These are phyloP conservation scores for Zymoseptoria crescenta DNA, from an alignment of 2,329 filamentous ascomycete genomes.

Conservation along the genomic window DNA sequence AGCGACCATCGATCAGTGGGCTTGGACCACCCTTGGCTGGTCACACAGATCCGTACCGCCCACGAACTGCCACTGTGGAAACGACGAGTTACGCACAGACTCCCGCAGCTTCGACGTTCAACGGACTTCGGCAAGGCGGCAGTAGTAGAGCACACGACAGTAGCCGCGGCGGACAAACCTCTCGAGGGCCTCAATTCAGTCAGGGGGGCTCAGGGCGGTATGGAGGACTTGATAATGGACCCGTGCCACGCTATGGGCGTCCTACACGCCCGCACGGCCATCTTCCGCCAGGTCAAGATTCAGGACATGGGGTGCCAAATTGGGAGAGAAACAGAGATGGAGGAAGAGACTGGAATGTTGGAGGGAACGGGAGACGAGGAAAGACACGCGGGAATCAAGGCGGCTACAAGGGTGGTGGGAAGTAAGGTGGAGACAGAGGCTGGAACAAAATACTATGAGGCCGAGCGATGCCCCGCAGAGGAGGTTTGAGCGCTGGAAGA, in stretches of 20 bases:
- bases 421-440: not conserved
- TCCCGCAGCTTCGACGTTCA: not conserved
- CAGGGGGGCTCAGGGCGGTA: not conserved
- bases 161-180: not conserved
- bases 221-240: not conserved
- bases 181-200: not conserved
- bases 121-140: not conserved
- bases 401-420: not conserved
- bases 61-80: not conserved
- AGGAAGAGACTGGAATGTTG: not conserved
- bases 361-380: no score
- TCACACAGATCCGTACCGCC: not conserved
- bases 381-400: not conserved
- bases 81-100: not conserved
- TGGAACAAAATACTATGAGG: not conserved
- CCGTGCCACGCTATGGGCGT: not conserved
- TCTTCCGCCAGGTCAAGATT: not conserved
- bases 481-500: not conserved
- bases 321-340: not conserved
- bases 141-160: not conserved
- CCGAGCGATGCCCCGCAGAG: not conserved
- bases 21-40: not conserved
- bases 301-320: not conserved
- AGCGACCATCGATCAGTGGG: not conserved
- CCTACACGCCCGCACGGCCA: not conserved